A percentile compares a stretch with the other conserved stretches of the same genome.
Evolutionary conservation across 1,284 basidiomycete genomes (phyloP).

Genomic region (Melampsora americana): DNA sequence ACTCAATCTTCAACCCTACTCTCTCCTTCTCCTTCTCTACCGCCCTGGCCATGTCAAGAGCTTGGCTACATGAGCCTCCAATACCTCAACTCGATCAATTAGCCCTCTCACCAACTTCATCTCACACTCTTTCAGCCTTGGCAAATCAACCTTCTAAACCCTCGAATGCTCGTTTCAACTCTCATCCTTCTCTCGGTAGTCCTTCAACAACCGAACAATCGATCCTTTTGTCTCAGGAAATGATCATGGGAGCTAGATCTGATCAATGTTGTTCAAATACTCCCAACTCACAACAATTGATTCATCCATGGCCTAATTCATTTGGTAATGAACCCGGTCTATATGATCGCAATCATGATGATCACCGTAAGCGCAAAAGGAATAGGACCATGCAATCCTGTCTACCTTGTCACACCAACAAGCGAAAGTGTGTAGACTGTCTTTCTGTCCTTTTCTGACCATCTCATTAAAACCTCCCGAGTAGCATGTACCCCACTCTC

Average conservation of each 20-base stretch:
- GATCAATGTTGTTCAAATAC: not conserved
- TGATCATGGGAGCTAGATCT: not conserved
- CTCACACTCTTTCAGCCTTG: not conserved
- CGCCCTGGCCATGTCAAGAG: not conserved
- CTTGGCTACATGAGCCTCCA: not conserved
- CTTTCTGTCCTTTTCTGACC: not conserved
- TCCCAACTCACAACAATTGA: not conserved
- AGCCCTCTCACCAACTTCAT: not conserved
- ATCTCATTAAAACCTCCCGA: not conserved
- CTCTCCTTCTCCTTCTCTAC: not conserved
- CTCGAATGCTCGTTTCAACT: not conserved
- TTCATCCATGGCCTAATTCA: not conserved
- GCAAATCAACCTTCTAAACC: not conserved
- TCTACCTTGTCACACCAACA: slow-evolving; percentile 86
- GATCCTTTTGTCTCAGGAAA: not conserved
- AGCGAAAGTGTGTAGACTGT: slow-evolving; percentile 66
- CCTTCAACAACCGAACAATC: not conserved
- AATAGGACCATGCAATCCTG: slow-evolving; percentile 84
- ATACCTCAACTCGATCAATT: not conserved
- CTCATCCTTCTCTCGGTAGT: not conserved
- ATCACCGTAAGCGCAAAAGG: slow-evolving; percentile 64
- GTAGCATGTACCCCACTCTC: not conserved
- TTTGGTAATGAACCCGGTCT: not conserved
- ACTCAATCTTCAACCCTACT: not conserved
- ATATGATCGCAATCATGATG: slow-evolving; percentile 46